These are phyloP conservation scores for Mycena amicta DNA, from an alignment of 768 basidiomycete species.

Conservation along the genomic window DNA sequence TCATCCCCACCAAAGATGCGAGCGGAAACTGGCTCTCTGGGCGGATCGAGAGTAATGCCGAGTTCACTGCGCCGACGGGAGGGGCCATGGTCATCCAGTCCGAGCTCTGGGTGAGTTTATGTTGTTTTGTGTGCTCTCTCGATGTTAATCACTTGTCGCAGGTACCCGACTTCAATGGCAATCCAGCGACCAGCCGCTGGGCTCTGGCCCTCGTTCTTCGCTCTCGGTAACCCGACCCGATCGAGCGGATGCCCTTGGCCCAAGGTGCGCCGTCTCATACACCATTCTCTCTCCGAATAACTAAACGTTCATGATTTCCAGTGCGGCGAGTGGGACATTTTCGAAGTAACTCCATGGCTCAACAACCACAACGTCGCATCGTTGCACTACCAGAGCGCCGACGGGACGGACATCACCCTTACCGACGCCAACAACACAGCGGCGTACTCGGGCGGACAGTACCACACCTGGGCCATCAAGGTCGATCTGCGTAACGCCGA, in stretches of 20 bases:
- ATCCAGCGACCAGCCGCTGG: not conserved
- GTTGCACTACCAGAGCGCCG: not conserved
- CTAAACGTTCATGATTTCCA: too few species aligned
- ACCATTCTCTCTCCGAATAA: too few species aligned
- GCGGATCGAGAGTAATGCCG: not conserved
- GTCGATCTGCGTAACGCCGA: conserved; percentile 7
- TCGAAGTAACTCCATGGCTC: not conserved
- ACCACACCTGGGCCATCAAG: conserved; percentile 13
- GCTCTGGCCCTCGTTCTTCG: conserved; percentile 1
- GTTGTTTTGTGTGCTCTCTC: too few species aligned
- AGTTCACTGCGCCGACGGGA: not conserved
- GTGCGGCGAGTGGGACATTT: conserved; percentile 6
- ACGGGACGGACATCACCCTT: not conserved
- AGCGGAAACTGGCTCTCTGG: not conserved
- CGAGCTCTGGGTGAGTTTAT: too few species aligned
- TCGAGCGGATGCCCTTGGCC: not conserved
- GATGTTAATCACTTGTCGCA: too few species aligned
- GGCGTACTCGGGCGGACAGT: conserved; percentile 1
- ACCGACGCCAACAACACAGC: not conserved
- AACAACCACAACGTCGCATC: not conserved
- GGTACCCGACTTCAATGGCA: conserved; percentile 1
- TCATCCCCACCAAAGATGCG: not conserved
- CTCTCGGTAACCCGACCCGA: not conserved
- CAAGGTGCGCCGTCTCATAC: too few species aligned
- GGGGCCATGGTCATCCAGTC: conserved; percentile 3